Evolutionary conservation across 768 basidiomycete genomes (phyloP).

Genomic region (Cystobasidium onofrii): DNA sequence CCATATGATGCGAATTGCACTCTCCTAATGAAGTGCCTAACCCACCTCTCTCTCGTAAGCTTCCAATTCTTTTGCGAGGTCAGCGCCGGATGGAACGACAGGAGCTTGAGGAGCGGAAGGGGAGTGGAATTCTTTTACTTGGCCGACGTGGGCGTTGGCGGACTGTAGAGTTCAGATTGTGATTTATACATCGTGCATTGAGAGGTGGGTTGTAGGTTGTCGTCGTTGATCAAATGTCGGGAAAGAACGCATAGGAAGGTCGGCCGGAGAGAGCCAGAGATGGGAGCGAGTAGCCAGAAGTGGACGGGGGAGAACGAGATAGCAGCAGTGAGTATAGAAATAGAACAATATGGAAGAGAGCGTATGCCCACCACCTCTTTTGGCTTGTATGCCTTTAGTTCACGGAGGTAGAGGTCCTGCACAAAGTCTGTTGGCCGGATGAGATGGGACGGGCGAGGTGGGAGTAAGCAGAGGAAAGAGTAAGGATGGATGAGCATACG

Average conservation of each 20-base stretch:
- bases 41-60: conserved; percentile 80
- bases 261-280: background rate
- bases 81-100: conserved; percentile 56
- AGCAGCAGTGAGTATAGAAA: too few relatives aligned
- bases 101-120: conserved; percentile 70
- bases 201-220: background rate
- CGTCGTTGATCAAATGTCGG: background rate
- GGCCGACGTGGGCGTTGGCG: conserved; percentile 80
- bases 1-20: too few relatives aligned
- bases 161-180: too few relatives aligned
- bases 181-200: too few relatives aligned
- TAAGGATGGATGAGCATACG: background rate
- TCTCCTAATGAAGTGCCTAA: too few relatives aligned
- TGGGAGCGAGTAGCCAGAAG: background rate
- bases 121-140: conserved; percentile 69
- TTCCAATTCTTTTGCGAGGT: conserved; percentile 75
- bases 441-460: background rate
- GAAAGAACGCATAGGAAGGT: background rate
- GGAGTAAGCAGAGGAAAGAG: background rate
- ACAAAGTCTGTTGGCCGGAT: conserved; percentile 64
- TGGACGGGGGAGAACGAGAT: background rate
- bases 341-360: too few relatives aligned
- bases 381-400: conserved; percentile 83
- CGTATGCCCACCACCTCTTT: conserved; percentile 58
- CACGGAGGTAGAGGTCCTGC: conserved; percentile 81